phyloP scores from a whole-genome alignment of 805 yeast species.

The Schwanniomyces sp. region DNA sequence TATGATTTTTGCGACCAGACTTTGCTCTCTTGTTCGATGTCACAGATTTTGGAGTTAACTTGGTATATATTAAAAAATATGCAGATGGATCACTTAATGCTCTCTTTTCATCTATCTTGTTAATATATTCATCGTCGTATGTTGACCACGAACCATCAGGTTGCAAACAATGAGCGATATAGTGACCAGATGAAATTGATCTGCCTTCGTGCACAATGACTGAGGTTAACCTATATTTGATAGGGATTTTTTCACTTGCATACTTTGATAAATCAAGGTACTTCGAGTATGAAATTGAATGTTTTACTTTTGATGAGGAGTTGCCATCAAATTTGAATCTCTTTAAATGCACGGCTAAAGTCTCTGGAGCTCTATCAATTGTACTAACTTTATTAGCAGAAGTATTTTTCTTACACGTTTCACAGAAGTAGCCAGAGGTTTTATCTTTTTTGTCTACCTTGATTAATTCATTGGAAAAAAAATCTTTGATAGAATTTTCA shows the following conservation, averaged over 20 bases:
- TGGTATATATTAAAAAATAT: conserved; percentile 82
- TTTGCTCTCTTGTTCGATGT: conserved; percentile 6
- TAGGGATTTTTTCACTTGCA: conserved; percentile 30
- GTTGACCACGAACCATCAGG: conserved; percentile 93
- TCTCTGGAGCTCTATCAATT: conserved; percentile 83
- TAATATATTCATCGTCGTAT: conserved; percentile 90
- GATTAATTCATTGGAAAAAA: conserved; percentile 79
- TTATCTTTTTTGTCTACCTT: conserved; percentile 65
- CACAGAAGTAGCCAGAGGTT: conserved; percentile 79
- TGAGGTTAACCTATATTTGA: conserved; percentile 67
- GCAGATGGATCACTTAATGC: conserved; percentile 87
- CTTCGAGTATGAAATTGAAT: conserved; percentile 78
- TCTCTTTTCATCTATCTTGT: conserved; percentile 65
- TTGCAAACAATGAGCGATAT: conserved; percentile 85
- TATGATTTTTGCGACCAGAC: neutral
- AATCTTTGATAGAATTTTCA: conserved; percentile 73
- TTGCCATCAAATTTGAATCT: conserved; percentile 86
- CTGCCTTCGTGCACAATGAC: conserved; percentile 96
- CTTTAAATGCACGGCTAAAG: conserved; percentile 82
- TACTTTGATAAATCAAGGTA: conserved; percentile 70
- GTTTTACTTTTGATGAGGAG: conserved; percentile 81
- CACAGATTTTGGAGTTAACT: conserved; percentile 57
- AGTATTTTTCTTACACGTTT: conserved; percentile 74
- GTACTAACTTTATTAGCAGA: conserved; percentile 74
- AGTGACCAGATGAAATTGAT: conserved; percentile 90